Evolutionary conservation across 2,329 filamentous ascomycete species (phyloP).

Genomic region (Clonostachys byssicola): DNA sequence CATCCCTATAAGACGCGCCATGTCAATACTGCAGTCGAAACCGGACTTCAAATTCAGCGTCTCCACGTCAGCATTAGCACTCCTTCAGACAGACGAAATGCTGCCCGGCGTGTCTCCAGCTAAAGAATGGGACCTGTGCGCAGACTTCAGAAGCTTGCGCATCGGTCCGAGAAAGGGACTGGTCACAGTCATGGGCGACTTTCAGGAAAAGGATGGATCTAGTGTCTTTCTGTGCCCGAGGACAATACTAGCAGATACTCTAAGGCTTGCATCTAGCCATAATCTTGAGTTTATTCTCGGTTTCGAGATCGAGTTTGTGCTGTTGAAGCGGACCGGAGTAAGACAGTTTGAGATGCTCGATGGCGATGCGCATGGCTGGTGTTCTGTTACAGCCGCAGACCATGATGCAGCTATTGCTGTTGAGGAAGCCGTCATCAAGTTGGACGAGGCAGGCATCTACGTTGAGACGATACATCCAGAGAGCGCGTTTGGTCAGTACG

Average conservation of each 20-base stretch:
- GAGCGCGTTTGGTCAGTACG: slow-evolving; percentile 70
- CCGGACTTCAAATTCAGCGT: neutral
- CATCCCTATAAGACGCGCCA: neutral
- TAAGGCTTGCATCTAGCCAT: slow-evolving; percentile 44
- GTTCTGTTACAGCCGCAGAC: slow-evolving; percentile 56
- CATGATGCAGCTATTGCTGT: slow-evolving; percentile 53
- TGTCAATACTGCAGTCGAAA: neutral
- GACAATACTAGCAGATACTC: slow-evolving; percentile 50
- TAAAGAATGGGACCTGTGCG: slow-evolving; percentile 63
- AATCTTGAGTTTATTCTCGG: slow-evolving; percentile 62
- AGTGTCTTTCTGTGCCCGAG: slow-evolving; percentile 59
- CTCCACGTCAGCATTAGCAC: neutral
- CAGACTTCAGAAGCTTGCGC: slow-evolving; percentile 61
- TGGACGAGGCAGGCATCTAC: slow-evolving; percentile 59
- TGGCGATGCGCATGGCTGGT: slow-evolving; percentile 65
- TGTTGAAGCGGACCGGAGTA: slow-evolving; percentile 46
- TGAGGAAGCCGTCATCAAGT: slow-evolving; percentile 58
- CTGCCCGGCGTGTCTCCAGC: slow-evolving; percentile 25
- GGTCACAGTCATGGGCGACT: slow-evolving; percentile 63
- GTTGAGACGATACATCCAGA: slow-evolving; percentile 75
- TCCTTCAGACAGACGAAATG: neutral
- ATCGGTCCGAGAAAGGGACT: slow-evolving; percentile 55
- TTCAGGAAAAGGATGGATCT: slow-evolving; percentile 51
- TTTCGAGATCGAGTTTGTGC: slow-evolving; percentile 79
- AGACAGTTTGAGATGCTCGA: slow-evolving; percentile 35